Base-by-base conservation (phyloP, 116 monocot genomes). In the Zostera marina region DNA sequence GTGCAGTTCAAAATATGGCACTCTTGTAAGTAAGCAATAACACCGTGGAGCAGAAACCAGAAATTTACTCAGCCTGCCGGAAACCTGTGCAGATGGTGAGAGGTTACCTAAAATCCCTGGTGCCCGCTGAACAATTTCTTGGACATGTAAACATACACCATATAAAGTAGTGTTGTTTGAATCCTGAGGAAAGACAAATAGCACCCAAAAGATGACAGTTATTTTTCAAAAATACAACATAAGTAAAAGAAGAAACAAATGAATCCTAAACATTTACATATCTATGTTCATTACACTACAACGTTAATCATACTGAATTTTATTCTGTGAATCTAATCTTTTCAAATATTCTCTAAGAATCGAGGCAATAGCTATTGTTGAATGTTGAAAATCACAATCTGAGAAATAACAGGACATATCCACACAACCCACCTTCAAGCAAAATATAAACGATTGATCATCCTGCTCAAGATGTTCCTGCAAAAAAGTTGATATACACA, bases 1-100 rank as follows among this genome's bases (percentile, higher is more conserved):
- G 47, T 96, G 94, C 20, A 96, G 78, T 67, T 96, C 94, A 73
- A 96, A 96, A 65, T 82, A 88, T 13, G 94, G 94, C 32, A 96
- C 79, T 72, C 75, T 79, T 47, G 94, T 96, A 58, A 96, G 81
- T 42, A 96, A 41, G 49, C 94, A 96, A 70, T 96, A 96, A 72
- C 94, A 96, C 15, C 94, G 85, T 44, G 94, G 85, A 63, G 94
- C 94, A 68, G 94, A 77, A 61, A 96, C 89, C 69, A 88, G 75
- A 72, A 80, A 88, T 56, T 82, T 77, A 60, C 80, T 78, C 3
- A 67, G 42, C 63, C 74, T 84, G 70, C 70, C 63, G 54, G 69
- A 66, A 55, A 77, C 41, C 42, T 41, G 68, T 14, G 42, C 46
- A 41, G 70, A 47, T 20, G 89, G 82, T 21, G 88, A 84, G 26